phyloP scores from a whole-genome alignment of 2,329 filamentous ascomycete species.

The Aspergillus sp. region DNA sequence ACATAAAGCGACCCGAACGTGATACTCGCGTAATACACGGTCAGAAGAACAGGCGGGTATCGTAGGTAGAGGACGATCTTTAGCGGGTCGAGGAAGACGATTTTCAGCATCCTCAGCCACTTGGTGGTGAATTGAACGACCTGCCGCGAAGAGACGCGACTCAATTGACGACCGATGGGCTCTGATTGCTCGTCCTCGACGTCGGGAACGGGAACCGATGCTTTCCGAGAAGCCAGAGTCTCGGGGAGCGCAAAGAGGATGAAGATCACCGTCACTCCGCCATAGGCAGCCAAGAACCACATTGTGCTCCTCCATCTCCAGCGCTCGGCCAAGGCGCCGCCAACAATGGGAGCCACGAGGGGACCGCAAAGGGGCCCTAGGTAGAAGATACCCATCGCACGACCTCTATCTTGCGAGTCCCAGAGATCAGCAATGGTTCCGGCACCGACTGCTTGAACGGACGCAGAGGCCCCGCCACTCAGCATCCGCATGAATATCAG shows the following conservation, averaged over 20 bases:
- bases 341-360: slow-evolving; percentile 65
- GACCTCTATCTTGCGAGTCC: slow-evolving; percentile 61
- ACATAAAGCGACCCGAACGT: slow-evolving; percentile 69
- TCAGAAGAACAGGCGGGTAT: slow-evolving; percentile 63
- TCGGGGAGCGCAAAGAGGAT: slow-evolving; percentile 39
- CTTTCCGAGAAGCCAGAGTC: slow-evolving; percentile 23
- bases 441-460: slow-evolving; percentile 72
- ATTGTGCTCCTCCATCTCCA: slow-evolving; percentile 68
- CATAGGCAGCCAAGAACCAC: slow-evolving; percentile 68
- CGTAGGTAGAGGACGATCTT: slow-evolving; percentile 61
- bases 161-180: slow-evolving; percentile 24
- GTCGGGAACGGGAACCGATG: slow-evolving; percentile 21
- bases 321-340: slow-evolving; percentile 58
- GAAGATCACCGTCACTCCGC: slow-evolving; percentile 37
- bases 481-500: slow-evolving; percentile 67
- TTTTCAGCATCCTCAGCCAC: slow-evolving; percentile 46
- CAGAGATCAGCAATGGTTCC: slow-evolving; percentile 77
- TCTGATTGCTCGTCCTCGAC: slow-evolving; percentile 12
- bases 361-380: slow-evolving; percentile 69
- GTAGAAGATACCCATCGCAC: slow-evolving; percentile 77
- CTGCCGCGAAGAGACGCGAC: slow-evolving; percentile 52
- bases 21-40: slow-evolving; percentile 64
- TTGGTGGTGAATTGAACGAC: slow-evolving; percentile 51
- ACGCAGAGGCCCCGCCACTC: slow-evolving; percentile 66
- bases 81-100: slow-evolving; percentile 62